Base-by-base conservation (phyloP, 2,329 filamentous ascomycete genomes). In the Podosphaera fusca region DNA sequence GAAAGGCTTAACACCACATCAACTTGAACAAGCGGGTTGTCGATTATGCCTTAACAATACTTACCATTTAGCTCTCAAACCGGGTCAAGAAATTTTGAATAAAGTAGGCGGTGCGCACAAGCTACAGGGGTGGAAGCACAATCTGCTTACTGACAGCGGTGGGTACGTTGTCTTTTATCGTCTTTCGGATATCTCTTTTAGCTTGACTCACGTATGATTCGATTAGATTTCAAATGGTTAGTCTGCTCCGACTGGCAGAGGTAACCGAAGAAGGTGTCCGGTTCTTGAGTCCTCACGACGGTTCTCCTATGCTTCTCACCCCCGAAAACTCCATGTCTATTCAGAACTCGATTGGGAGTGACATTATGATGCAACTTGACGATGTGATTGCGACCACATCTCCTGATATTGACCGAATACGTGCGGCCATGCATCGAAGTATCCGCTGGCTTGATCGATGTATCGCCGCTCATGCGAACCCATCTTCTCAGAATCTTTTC, bases 311-410 rank as follows among this genome's bases (percentile, higher is more conserved):
- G 92, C 81, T 98, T 9, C 80, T 98, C 52, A 98, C 92, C 0
- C 92, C 92, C 0, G 94, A 98, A 69, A 90, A 96, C 72, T 96
- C 92, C 0, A 95, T 98, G 64, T 84, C 82, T 9, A 76, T 98
- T 2, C 92, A 98, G 69, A 96, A 98, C 70, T 90, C 84, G 57
- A 98, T 98, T 65, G 92, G 92, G 61, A 94, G 87, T 61, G 92
- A 98, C 70, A 96, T 98, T 64, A 95, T 96, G 63, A 98, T 98
- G 94, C 94, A 98, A 71, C 81, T 98, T 3, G 92, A 98, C 73
- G 94, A 98, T 69, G 94, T 98, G 12, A 84, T 98, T 55, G 90
- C 88, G 35, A 96, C 92, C 0, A 98, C 92, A 0, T 95, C 88
- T 0, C 90, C 90, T 0, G 92, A 98, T 69, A 74, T 79, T 57